These are phyloP conservation scores for Podila epigama DNA, from an alignment of 192 early-diverging fungal genomes.

Conservation along the genomic window DNA sequence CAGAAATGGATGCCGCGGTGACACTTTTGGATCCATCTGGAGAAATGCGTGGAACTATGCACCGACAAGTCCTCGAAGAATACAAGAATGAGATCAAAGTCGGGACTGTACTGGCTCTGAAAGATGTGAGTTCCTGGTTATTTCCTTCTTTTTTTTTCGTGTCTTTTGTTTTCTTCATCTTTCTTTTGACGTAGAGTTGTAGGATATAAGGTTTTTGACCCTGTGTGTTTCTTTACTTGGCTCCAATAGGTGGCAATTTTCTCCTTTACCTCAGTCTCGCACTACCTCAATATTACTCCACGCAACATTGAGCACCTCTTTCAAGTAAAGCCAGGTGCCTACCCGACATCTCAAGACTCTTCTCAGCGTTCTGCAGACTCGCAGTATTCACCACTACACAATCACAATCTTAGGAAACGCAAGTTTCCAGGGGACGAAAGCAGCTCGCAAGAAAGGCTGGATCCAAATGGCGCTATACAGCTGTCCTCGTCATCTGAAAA, in stretches of 20 bases:
- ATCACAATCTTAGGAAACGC: background rate
- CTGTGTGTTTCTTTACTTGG: background rate
- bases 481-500: background rate
- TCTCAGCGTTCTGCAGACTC: slow-evolving; percentile 11
- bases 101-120: slow-evolving; percentile 32
- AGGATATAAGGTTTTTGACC: no score
- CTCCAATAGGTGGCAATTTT: slow-evolving; percentile 32
- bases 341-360: slow-evolving; percentile 24
- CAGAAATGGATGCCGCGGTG: slow-evolving; percentile 41
- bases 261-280: slow-evolving; percentile 27
- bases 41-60: slow-evolving; percentile 38
- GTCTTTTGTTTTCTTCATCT: no score
- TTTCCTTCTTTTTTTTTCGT: no score
- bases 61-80: slow-evolving; percentile 25
- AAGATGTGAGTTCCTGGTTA: slow-evolving; percentile 12
- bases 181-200: no score
- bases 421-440: background rate
- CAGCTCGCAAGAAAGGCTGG: background rate
- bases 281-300: slow-evolving; percentile 33
- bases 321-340: slow-evolving; percentile 1
- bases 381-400: background rate
- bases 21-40: slow-evolving; percentile 41
- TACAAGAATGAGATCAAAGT: slow-evolving; percentile 42
- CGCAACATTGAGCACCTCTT: slow-evolving; percentile 24
- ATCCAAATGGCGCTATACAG: background rate